These are phyloP conservation scores for Cutaneotrichosporon daszewskae DNA, from an alignment of 1,284 basidiomycete species.

Conservation along the genomic window DNA sequence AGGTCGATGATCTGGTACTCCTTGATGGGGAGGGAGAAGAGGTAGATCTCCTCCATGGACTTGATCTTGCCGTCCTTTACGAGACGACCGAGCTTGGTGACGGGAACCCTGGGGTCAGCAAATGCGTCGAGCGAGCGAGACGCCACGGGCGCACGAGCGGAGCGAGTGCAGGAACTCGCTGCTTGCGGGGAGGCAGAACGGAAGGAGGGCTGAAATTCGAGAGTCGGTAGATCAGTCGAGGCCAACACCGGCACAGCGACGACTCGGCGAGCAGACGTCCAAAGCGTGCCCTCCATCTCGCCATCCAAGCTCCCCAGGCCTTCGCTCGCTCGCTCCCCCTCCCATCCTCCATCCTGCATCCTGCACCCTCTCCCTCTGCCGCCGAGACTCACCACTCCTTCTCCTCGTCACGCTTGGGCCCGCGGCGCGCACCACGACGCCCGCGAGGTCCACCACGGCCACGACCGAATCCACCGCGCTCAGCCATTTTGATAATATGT, in stretches of 20 bases:
- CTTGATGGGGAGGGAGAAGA: conserved; percentile 99
- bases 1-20: conserved; percentile 97
- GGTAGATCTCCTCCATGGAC: conserved; percentile 99
- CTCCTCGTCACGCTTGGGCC: conserved; percentile 96
- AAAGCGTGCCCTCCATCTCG: not conserved
- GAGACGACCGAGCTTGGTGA: conserved; percentile 98
- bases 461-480: conserved; percentile 78
- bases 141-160: not conserved
- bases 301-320: not conserved
- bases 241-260: too few species aligned
- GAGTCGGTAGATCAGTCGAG: too few species aligned
- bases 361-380: not conserved
- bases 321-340: not conserved
- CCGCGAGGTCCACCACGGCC: conserved; percentile 83
- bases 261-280: too few species aligned
- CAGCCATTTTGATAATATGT: conserved; percentile 54
- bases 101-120: conserved; percentile 67
- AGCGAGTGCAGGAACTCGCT: too few species aligned
- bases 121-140: not conserved
- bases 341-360: not conserved
- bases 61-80: conserved; percentile 99
- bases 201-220: too few species aligned
- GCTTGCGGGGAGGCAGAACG: too few species aligned
- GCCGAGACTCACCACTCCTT: conserved; percentile 82
- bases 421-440: conserved; percentile 85